A percentile compares a stretch with the other conserved stretches of the same genome.
Conservation (phyloP, 768 basidiomycete genomes). For the Mycena albidolilacea region DNA sequence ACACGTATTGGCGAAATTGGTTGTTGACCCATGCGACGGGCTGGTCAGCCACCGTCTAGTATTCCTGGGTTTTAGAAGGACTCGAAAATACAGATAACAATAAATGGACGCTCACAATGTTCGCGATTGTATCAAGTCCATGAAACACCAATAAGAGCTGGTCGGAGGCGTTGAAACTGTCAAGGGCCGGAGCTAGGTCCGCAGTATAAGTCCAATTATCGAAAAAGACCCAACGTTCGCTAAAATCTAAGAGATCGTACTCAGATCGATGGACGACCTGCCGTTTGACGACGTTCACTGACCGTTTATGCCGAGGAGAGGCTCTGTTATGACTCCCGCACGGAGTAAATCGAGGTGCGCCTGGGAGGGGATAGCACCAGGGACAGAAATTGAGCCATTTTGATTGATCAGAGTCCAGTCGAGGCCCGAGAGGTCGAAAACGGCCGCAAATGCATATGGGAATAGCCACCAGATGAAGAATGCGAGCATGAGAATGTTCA, state of each 20-base stretch:
- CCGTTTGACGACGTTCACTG: conserved; percentile 11
- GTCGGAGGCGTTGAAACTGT: conserved; percentile 38
- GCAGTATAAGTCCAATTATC: conserved; percentile 76
- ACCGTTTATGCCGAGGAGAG: conserved; percentile 70
- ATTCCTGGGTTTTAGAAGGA: too few relatives aligned
- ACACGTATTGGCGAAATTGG: conserved; percentile 69
- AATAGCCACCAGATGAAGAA: too few relatives aligned
- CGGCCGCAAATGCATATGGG: conserved; percentile 35
- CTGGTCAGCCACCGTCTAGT: conserved; percentile 63
- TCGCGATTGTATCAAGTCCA: conserved; percentile 71
- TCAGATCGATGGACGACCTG: background rate
- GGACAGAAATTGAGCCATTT: conserved; percentile 67
- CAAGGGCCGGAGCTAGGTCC: conserved; percentile 61
- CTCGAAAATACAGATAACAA: background rate
- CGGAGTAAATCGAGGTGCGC: conserved; percentile 67
- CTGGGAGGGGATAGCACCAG: conserved; percentile 68
- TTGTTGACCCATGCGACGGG: conserved; percentile 73
- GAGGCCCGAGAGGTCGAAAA: conserved; percentile 62
- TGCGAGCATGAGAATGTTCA: too few relatives aligned
- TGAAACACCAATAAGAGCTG: conserved; percentile 66
- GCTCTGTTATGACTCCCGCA: conserved; percentile 68
- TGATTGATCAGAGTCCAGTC: conserved; percentile 68
- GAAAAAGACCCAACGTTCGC: conserved; percentile 67
- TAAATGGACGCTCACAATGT: conserved; percentile 56
- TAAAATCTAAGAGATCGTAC: conserved; percentile 56